Evolutionary conservation across 495 filamentous ascomycete species (phyloP).

Genomic region (Ramalina peruviana): DNA sequence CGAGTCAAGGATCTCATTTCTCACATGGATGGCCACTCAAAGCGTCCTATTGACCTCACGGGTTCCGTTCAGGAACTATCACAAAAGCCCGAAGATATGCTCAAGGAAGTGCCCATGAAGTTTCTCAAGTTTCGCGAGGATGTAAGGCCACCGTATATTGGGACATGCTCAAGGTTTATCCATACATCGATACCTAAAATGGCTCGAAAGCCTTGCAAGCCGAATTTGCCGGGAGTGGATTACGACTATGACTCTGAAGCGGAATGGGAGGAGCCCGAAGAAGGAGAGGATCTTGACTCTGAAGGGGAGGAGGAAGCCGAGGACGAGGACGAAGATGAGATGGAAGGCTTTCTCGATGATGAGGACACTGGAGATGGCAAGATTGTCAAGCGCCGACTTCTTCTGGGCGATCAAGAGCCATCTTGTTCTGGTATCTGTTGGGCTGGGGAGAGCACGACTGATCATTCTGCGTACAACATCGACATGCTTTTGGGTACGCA

Average conservation of each 20-base stretch:
- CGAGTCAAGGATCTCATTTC: conserved; percentile 56
- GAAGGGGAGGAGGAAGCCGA: conserved; percentile 68
- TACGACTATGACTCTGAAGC: conserved; percentile 97
- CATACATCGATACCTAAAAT: conserved; percentile 40
- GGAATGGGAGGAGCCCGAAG: conserved; percentile 78
- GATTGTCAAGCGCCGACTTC: conserved; percentile 26
- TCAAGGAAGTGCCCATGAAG: conserved; percentile 57
- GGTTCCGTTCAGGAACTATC: conserved; percentile 3
- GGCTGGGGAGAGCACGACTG: conserved; percentile 37
- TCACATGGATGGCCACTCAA: conserved; percentile 32
- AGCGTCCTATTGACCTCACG: conserved; percentile 33
- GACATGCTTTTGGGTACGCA: conserved; percentile 57
- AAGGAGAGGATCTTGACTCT: conserved; percentile 62
- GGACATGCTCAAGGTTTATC: conserved; percentile 55
- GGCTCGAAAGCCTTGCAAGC: conserved; percentile 55
- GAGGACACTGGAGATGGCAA: conserved; percentile 28
- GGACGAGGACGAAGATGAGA: conserved; percentile 39
- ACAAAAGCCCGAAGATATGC: conserved; percentile 31
- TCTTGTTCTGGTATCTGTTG: conserved; percentile 67
- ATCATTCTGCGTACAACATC: conserved; percentile 45
- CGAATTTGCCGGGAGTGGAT: conserved; percentile 50
- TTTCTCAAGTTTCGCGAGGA: conserved; percentile 73
- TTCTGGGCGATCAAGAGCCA: conserved; percentile 62
- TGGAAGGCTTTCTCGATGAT: conserved; percentile 41
- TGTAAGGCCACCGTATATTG: conserved; percentile 79